phyloP scores from a whole-genome alignment of 148 eudicot genomes.

The Salicornia ramosissima region DNA sequence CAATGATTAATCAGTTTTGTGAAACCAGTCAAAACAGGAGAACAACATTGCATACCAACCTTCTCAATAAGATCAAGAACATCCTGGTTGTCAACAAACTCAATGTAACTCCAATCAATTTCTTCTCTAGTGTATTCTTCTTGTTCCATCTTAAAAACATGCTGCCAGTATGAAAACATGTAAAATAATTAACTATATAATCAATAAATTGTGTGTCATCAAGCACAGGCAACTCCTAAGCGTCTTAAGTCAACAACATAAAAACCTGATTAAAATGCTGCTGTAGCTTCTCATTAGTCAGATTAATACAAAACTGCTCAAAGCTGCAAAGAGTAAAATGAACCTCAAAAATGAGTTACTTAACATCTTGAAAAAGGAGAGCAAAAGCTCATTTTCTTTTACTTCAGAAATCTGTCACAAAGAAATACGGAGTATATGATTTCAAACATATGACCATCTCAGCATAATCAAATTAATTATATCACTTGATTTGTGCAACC shows the following conservation, averaged over 20 bases:
- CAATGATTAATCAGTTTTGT: not conserved
- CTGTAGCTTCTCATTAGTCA: constrained; percentile 96
- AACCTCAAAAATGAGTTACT: constrained; percentile 12
- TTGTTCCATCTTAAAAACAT: constrained; percentile 99
- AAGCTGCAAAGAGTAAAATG: constrained; percentile 58
- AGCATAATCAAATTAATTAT: constrained; percentile 9
- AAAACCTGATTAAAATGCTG: constrained; percentile 98
- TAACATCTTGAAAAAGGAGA: not conserved
- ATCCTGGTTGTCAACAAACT: constrained; percentile 92
- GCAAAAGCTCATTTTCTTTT: not conserved
- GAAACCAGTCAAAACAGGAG: constrained; percentile 9
- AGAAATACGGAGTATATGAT: not conserved
- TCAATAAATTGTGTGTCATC: not conserved
- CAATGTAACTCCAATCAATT: constrained; percentile 98
- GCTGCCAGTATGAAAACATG: constrained; percentile 43
- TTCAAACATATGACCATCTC: not conserved
- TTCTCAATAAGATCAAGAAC: constrained; percentile 96
- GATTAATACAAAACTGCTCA: constrained; percentile 96
- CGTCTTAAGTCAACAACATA: constrained; percentile 2
- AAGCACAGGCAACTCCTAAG: constrained; percentile 1
- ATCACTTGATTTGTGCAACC: not conserved
- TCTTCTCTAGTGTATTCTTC: constrained; percentile 98
- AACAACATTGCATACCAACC: constrained; percentile 38
- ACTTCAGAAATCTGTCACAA: not conserved
- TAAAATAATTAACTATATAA: not conserved